Base-by-base conservation (phyloP, 2,329 filamentous ascomycete species). In the Ilyonectria destructans region DNA sequence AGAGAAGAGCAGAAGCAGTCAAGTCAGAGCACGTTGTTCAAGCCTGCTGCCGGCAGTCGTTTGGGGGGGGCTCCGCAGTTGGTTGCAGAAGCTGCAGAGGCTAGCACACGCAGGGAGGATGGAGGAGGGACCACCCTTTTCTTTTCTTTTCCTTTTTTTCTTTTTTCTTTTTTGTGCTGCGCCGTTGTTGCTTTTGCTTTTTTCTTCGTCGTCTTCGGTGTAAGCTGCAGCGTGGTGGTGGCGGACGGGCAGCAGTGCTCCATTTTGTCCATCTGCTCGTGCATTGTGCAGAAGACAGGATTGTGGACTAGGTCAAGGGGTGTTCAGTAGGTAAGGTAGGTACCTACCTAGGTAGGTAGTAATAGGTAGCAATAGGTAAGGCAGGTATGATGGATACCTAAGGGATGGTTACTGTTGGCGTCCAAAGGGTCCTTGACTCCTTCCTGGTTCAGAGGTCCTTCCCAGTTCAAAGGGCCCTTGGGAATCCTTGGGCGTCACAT, bases 401-500 rank as follows among this genome's bases (percentile, higher is more conserved):
- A 40, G 12, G 37, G 37, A 40, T 15, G 37, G 37, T 26, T 26
- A 26, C 26, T 26, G 23, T 49, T 23, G 46, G 7, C 21, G 21
- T 26, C 17, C 46, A 26, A 49, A 26, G 46, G 46, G 46, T 17
- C 46, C 4, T 21, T 26, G 26, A 26, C 37, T 40, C 37, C 17
- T 40, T 40, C 37, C 37, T 26, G 26, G 26, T 26, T 26, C 26
- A 26, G 26, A 26, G 26, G 26, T 26, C 26, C 26, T 26, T 26
- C 26, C 26, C 6, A 26, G 37, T 40, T 17, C 10, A 40, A 40
- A 40, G 37, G 37, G 37, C 13, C 15, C 37, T 17, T 40, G 17
- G 12, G 29, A 31, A 52, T 52, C 49, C 49, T 52, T 52, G 6
- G 49, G 49, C 26, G 17, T 52, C 49, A 52, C 49, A 52, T 52